Evolutionary conservation across 805 yeast species (phyloP).

Genomic region (Wickerhamomyces chaumierensis): DNA sequence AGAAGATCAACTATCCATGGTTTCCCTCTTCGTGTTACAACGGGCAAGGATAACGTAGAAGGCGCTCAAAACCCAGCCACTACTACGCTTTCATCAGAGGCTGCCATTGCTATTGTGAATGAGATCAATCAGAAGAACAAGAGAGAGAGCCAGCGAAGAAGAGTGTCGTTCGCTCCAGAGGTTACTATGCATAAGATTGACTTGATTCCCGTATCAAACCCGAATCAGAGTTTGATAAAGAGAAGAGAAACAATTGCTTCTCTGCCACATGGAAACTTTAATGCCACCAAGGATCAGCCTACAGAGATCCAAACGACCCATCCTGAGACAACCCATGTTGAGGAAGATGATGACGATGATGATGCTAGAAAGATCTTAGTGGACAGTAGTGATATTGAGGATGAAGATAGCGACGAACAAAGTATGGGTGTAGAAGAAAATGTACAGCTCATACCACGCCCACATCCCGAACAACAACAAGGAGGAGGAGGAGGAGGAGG

Average conservation of each 20-base stretch:
- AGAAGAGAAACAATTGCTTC: conserved; percentile 19
- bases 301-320: conserved; percentile 1
- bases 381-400: neutral
- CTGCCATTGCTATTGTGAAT: neutral
- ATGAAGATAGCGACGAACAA: too few relatives aligned
- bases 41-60: too few relatives aligned
- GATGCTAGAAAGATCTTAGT: neutral
- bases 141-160: conserved; percentile 13
- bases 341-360: conserved; percentile 4
- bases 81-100: too few relatives aligned
- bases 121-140: conserved; percentile 6
- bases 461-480: too few relatives aligned
- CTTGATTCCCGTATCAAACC: conserved; percentile 10
- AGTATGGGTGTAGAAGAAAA: too few relatives aligned
- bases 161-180: conserved; percentile 21
- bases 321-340: conserved; percentile 3
- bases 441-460: too few relatives aligned
- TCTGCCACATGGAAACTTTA: conserved; percentile 7
- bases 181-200: conserved; percentile 20
- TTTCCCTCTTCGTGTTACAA: too few relatives aligned
- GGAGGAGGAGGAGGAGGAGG: conserved; percentile 4
- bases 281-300: neutral
- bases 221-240: conserved; percentile 8
- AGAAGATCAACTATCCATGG: too few relatives aligned
- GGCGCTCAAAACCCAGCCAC: too few relatives aligned